phyloP scores from a whole-genome alignment of 1,284 basidiomycete species.

The Ustilago curta region DNA sequence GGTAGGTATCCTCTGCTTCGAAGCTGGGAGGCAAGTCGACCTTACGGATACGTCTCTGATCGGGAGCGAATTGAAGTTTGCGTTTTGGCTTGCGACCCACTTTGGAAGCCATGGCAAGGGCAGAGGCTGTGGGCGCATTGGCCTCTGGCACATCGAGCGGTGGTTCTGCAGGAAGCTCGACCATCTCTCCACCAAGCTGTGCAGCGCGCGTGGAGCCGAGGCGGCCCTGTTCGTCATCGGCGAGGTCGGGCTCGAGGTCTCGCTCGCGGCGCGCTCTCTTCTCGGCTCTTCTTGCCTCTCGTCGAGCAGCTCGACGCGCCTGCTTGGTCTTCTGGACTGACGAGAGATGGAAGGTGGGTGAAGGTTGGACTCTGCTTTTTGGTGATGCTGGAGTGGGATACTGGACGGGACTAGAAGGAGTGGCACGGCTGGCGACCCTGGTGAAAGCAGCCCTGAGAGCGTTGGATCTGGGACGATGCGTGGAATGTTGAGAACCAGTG shows the following conservation, averaged over 20 bases:
- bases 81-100: conserved; percentile 47
- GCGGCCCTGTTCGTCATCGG: conserved; percentile 19
- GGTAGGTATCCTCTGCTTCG: conserved; percentile 62
- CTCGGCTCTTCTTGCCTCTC: conserved; percentile 25
- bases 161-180: conserved; percentile 41
- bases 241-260: conserved; percentile 17
- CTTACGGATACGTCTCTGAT: conserved; percentile 56
- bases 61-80: conserved; percentile 63
- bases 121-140: conserved; percentile 43
- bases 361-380: neutral
- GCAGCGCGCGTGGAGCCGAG: conserved; percentile 21
- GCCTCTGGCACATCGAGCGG: conserved; percentile 51
- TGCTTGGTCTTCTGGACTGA: conserved; percentile 42
- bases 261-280: conserved; percentile 23
- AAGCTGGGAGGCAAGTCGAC: conserved; percentile 62
- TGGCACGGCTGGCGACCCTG: conserved; percentile 25
- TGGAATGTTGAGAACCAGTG: conserved; percentile 27
- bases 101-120: conserved; percentile 49
- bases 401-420: conserved; percentile 25
- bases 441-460: conserved; percentile 29
- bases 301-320: conserved; percentile 33
- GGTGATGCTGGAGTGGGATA: conserved; percentile 10
- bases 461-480: conserved; percentile 18
- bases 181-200: conserved; percentile 41
- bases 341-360: conserved; percentile 26